A percentile compares a stretch with the other conserved stretches of the same genome.
phyloP scores from a whole-genome alignment of 2,329 filamentous ascomycete genomes.

The Sclerotinia nivalis region DNA sequence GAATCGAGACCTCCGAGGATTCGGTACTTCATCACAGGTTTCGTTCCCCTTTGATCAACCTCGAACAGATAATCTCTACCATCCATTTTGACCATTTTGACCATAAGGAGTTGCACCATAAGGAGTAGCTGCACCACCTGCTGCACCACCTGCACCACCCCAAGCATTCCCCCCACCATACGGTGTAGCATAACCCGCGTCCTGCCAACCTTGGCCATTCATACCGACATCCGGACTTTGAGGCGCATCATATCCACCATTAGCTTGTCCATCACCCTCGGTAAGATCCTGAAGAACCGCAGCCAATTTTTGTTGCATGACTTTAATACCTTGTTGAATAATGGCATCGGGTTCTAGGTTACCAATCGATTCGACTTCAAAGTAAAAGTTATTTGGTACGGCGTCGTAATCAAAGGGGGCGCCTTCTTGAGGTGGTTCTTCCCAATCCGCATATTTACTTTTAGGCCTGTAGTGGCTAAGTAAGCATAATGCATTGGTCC shows the following conservation, averaged over 20 bases:
- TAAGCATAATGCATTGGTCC: slow-evolving; percentile 27
- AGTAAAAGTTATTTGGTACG: slow-evolving; percentile 82
- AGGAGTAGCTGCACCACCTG: slow-evolving; percentile 51
- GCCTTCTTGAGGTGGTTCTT: slow-evolving; percentile 76
- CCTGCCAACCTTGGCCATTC: slow-evolving; percentile 59
- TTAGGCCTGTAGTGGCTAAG: slow-evolving; percentile 61
- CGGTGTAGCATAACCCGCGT: slow-evolving; percentile 67
- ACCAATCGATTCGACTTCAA: slow-evolving; percentile 87
- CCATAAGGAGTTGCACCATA: slow-evolving; percentile 65
- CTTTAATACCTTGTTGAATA: slow-evolving; percentile 82
- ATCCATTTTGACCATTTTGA: slow-evolving; percentile 39
- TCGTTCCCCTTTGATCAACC: not conserved
- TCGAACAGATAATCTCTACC: slow-evolving; percentile 23
- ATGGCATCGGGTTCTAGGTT: slow-evolving; percentile 88
- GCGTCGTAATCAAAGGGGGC: slow-evolving; percentile 91
- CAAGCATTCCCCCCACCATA: slow-evolving; percentile 67
- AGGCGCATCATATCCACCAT: slow-evolving; percentile 55
- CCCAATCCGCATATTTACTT: slow-evolving; percentile 76
- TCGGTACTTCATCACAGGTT: not conserved
- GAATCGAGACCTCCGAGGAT: not conserved
- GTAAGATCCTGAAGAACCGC: slow-evolving; percentile 68
- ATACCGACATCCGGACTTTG: slow-evolving; percentile 61
- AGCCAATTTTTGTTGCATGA: slow-evolving; percentile 88
- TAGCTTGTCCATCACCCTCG: slow-evolving; percentile 56
- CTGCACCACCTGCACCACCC: slow-evolving; percentile 52